Base-by-base conservation (phyloP, 192 early-diverging fungal species). In the Entophlyctis luteolus region DNA sequence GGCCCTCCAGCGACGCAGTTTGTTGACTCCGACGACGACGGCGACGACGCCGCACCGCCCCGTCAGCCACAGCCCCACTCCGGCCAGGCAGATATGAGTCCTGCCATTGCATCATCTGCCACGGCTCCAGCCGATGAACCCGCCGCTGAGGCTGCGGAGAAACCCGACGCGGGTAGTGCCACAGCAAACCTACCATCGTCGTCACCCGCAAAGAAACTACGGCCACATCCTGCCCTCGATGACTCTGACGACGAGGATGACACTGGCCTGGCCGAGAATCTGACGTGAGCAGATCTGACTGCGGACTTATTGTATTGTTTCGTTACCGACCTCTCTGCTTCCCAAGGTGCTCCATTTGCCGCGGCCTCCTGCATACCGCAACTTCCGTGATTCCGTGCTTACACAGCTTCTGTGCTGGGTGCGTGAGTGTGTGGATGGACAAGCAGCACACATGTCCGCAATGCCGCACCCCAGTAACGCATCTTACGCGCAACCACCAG, bases 361-460 rank as follows among this genome's bases (percentile, higher is more conserved):
- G 71, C 2, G 73, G 63, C 32, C 27, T 75, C n/a, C 25, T 75
- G 16, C 62, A 72, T 20, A 34, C 25, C 18, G 49, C 65, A 0
- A 50, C 39, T 18, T 37, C 53, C 12, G 20, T 70, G 6, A 22
- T 69, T 14, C 74, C 74, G 16, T 75, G 74, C 48, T 22, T 75
- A 63, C 74, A 75, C 56, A 50, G 53, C 33, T 75, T 74, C 33
- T 75, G 74, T 45, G 71, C 63, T 23, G 74, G 71, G 4, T 75
- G 74, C 36, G 45, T 65, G 35, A 53, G 55, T 35, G 35, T 59
- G 16, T 75, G 74, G 74, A 34, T 34, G 14, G 31, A 42, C 16
- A 18, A 18, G n/a, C 29, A 62, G n/a, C 20, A 33, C 5, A 22
- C 39, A 12, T 75, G 74, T 35, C 74, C 74, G 12, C 27, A 42